Conservation (phyloP, 1,284 basidiomycete species). For the Sanguinoderma infundibulare region DNA sequence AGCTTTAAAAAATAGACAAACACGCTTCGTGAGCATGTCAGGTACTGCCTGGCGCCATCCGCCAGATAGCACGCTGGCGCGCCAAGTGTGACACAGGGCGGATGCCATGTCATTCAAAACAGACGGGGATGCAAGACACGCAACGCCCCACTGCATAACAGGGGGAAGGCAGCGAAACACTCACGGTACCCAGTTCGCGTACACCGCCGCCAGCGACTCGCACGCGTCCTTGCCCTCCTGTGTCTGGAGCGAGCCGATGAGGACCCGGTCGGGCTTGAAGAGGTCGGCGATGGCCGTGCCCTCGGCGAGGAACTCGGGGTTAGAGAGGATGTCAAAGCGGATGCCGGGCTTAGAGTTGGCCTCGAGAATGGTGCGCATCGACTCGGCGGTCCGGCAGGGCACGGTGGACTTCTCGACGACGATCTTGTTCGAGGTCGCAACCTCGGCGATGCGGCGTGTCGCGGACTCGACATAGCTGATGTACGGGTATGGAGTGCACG, state of each 20-base stretch:
- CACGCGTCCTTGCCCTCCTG: constrained; percentile 86
- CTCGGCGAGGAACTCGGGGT: constrained; percentile 99
- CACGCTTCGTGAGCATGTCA: no score
- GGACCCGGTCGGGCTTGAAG: constrained; percentile 89
- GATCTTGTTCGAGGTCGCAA: constrained; percentile 93
- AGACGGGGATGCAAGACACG: neutral
- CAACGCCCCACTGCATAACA: no score
- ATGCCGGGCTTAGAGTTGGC: constrained; percentile 93
- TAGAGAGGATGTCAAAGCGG: constrained; percentile 98
- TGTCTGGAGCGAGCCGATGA: constrained; percentile 95
- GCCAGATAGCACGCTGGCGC: neutral
- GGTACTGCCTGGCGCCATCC: neutral
- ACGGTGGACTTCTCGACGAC: constrained; percentile 99
- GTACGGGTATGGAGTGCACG: no score
- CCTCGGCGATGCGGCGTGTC: constrained; percentile 93
- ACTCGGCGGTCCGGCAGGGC: constrained; percentile 96
- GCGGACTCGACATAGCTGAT: constrained; percentile 93
- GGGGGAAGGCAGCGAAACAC: constrained; percentile 34
- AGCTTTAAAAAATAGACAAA: no score
- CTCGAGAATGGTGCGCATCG: constrained; percentile 98
- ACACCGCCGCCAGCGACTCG: constrained; percentile 77
- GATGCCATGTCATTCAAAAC: neutral
- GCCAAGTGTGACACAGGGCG: neutral
- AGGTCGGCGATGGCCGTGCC: constrained; percentile 95
- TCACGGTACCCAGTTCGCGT: constrained; percentile 95